A percentile compares a stretch with the other conserved stretches of the same genome.
Conservation (phyloP, 2,329 filamentous ascomycete species). For the Trichoderma polysporum region DNA sequence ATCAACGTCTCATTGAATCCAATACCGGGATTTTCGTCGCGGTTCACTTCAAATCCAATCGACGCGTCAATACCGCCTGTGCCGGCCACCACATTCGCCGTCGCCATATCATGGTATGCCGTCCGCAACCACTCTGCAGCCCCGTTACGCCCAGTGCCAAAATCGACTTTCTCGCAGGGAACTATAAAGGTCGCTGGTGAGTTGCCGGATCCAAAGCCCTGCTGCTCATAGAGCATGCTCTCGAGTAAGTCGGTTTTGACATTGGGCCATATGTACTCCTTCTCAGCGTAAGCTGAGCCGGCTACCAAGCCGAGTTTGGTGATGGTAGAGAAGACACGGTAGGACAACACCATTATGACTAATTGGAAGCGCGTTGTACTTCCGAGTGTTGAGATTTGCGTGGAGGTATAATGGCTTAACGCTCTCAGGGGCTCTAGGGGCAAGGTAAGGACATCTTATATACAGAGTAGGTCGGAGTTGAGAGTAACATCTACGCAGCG, state of each 20-base stretch:
- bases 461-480: neutral
- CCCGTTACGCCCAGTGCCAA: conserved; percentile 19
- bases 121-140: conserved; percentile 36
- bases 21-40: conserved; percentile 31
- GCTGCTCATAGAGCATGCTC: conserved; percentile 22
- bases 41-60: conserved; percentile 33
- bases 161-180: conserved; percentile 18
- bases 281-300: conserved; percentile 8
- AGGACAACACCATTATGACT: neutral
- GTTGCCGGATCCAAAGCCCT: conserved; percentile 19
- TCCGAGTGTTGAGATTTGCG: neutral
- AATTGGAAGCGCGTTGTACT: neutral
- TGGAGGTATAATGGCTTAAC: neutral
- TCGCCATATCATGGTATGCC: conserved; percentile 34
- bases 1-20: conserved; percentile 34
- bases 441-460: neutral
- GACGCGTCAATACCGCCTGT: conserved; percentile 34
- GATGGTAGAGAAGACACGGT: neutral
- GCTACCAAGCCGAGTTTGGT: conserved; percentile 4
- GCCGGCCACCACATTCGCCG: conserved; percentile 29
- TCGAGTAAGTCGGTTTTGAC: conserved; percentile 21
- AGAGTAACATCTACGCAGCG: neutral
- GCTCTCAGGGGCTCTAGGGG: neutral
- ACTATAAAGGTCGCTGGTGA: conserved; percentile 21
- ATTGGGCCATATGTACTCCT: conserved; percentile 21